Percentiles rank a stretch among this genome's conserved stretches.
Conservation (phyloP, 2,329 filamentous ascomycete genomes). For the Beauveria varroae region DNA sequence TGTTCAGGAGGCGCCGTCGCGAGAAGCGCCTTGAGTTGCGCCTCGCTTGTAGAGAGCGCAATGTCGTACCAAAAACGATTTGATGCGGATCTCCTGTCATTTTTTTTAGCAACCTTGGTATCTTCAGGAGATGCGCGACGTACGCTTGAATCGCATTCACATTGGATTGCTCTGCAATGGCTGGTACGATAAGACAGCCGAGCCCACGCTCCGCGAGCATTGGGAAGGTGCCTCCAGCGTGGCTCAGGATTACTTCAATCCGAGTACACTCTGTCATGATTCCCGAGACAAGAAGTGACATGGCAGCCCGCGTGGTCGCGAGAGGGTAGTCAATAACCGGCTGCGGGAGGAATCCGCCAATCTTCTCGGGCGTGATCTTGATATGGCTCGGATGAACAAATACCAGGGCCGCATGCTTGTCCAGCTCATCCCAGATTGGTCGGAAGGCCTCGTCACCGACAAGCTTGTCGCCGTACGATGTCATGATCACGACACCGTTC, state of each 20-base stretch:
- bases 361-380: not conserved
- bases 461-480: conserved; percentile 1
- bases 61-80: not conserved
- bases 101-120: not conserved
- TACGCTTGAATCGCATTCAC: not conserved
- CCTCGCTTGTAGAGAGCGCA: not conserved
- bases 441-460: not conserved
- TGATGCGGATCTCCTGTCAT: not conserved
- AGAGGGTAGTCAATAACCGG: conserved; percentile 2
- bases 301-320: not conserved
- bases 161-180: not conserved
- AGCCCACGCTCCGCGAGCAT: not conserved
- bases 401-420: not conserved
- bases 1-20: not conserved
- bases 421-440: not conserved
- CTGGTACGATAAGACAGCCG: not conserved
- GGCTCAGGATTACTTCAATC: not conserved
- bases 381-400: conserved; percentile 3
- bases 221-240: not conserved
- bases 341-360: conserved; percentile 2
- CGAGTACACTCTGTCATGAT: not conserved
- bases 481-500: not conserved
- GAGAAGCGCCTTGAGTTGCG: not conserved
- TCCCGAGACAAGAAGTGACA: conserved; percentile 2
- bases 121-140: not conserved